Evolutionary conservation across 1,139 yeast species (phyloP).

Genomic region (Eremothecium gossypii): DNA sequence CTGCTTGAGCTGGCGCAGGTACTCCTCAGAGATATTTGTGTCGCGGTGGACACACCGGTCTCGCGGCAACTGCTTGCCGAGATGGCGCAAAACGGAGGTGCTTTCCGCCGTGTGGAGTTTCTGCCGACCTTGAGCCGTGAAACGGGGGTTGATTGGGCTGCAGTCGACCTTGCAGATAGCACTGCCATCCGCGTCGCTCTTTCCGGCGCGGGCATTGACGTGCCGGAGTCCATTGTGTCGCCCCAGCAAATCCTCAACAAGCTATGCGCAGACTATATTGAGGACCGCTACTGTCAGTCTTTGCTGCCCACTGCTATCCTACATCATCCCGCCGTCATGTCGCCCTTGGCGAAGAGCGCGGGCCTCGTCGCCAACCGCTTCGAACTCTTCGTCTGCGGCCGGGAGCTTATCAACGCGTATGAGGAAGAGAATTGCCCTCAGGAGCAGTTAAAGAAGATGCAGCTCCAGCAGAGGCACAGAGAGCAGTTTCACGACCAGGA

Average conservation of each 20-base stretch:
- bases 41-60: constrained; percentile 5
- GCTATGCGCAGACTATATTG: constrained; percentile 54
- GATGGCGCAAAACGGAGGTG: constrained; percentile 24
- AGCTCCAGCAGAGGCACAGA: constrained; percentile 43
- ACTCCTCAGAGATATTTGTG: constrained; percentile 37
- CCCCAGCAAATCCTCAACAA: constrained; percentile 57
- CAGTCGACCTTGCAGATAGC: constrained; percentile 30
- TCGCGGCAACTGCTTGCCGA: constrained; percentile 38
- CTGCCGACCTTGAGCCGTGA: constrained; percentile 45
- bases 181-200: constrained; percentile 30
- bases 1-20: constrained; percentile 59
- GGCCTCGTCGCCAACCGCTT: constrained; percentile 40
- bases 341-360: constrained; percentile 68
- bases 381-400: constrained; percentile 72
- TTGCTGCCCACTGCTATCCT: constrained; percentile 59
- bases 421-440: constrained; percentile 92
- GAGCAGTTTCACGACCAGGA: constrained; percentile 48
- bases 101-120: constrained; percentile 43
- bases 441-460: constrained; percentile 53
- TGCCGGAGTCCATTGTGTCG: constrained; percentile 16
- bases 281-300: constrained; percentile 41
- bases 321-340: constrained; percentile 76
- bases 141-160: constrained; percentile 31
- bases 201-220: constrained; percentile 3
- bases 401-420: constrained; percentile 86